phyloP scores from a whole-genome alignment of 768 basidiomycete genomes.

The Xerocomus potaroensis region DNA sequence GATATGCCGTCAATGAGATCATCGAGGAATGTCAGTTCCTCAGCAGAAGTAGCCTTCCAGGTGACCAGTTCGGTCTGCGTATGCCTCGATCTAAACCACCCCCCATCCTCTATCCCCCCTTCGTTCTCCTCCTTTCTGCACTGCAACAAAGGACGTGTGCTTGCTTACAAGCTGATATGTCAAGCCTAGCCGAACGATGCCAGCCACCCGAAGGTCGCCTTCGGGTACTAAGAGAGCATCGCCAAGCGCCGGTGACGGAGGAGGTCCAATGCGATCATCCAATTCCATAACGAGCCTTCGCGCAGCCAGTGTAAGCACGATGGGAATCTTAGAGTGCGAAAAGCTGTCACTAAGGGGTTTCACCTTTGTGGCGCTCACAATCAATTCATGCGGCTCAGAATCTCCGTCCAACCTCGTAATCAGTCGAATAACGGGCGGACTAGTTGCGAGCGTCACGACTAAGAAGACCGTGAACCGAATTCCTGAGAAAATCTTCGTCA shows the following conservation, averaged over 20 bases:
- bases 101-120: slow-evolving; percentile 5
- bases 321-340: slow-evolving; percentile 19
- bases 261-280: slow-evolving; percentile 33
- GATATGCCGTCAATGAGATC: slow-evolving; percentile 15
- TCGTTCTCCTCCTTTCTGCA: slow-evolving; percentile 34
- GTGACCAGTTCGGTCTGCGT: not conserved
- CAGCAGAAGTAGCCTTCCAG: not conserved
- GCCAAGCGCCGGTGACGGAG: slow-evolving; percentile 26
- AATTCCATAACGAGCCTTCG: slow-evolving; percentile 52
- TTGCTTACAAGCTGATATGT: slow-evolving; percentile 49
- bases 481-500: slow-evolving; percentile 32
- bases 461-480: slow-evolving; percentile 34
- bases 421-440: slow-evolving; percentile 29
- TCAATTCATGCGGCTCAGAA: slow-evolving; percentile 11
- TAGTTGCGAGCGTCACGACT: slow-evolving; percentile 18
- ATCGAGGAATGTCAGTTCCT: slow-evolving; percentile 13
- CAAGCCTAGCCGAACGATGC: slow-evolving; percentile 47
- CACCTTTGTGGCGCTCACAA: slow-evolving; percentile 21
- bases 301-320: slow-evolving; percentile 54
- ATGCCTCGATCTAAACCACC: slow-evolving; percentile 19
- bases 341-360: slow-evolving; percentile 22
- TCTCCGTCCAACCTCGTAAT: slow-evolving; percentile 26
- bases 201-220: slow-evolving; percentile 38
- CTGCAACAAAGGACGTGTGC: slow-evolving; percentile 55
- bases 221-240: slow-evolving; percentile 26